phyloP scores from a whole-genome alignment of 1,139 yeast species.

The Yamadazyma sp. region DNA sequence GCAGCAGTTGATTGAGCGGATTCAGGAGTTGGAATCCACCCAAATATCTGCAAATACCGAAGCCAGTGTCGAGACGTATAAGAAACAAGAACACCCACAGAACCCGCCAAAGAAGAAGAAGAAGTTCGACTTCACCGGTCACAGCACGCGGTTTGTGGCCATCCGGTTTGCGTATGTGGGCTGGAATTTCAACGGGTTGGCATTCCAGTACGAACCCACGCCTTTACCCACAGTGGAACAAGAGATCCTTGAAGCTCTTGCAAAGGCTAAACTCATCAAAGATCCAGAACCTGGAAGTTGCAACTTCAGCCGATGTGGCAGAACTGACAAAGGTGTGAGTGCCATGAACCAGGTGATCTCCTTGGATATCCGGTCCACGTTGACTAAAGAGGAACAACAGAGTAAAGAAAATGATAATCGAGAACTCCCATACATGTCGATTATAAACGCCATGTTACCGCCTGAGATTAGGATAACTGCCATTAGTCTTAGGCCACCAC shows the following conservation, averaged over 20 bases:
- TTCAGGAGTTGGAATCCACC: constrained; percentile 47
- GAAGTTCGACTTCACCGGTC: constrained; percentile 67
- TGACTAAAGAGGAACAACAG: constrained; percentile 57
- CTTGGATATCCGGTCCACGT: constrained; percentile 66
- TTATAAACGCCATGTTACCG: constrained; percentile 78
- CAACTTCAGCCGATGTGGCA: constrained; percentile 85
- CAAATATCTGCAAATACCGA: too few relatives aligned
- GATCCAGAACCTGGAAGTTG: constrained; percentile 60
- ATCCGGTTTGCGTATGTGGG: constrained; percentile 84
- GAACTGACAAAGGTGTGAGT: constrained; percentile 96
- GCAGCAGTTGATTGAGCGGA: constrained; percentile 49
- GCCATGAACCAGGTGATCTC: constrained; percentile 96
- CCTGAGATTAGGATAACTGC: constrained; percentile 80
- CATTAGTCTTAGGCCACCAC: constrained; percentile 79
- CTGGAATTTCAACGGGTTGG: constrained; percentile 92
- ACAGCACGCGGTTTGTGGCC: constrained; percentile 71
- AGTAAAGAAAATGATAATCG: constrained; percentile 53
- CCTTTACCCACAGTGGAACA: constrained; percentile 89
- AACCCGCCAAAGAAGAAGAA: constrained; percentile 27
- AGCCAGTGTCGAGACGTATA: too few relatives aligned
- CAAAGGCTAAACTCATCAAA: constrained; percentile 65
- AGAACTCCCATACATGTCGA: constrained; percentile 76
- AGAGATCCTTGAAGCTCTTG: constrained; percentile 67
- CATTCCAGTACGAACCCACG: constrained; percentile 71
- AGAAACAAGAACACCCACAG: background rate